Evolutionary conservation across 2,329 filamentous ascomycete species (phyloP).

Genomic region (Chaetomium globosum): DNA sequence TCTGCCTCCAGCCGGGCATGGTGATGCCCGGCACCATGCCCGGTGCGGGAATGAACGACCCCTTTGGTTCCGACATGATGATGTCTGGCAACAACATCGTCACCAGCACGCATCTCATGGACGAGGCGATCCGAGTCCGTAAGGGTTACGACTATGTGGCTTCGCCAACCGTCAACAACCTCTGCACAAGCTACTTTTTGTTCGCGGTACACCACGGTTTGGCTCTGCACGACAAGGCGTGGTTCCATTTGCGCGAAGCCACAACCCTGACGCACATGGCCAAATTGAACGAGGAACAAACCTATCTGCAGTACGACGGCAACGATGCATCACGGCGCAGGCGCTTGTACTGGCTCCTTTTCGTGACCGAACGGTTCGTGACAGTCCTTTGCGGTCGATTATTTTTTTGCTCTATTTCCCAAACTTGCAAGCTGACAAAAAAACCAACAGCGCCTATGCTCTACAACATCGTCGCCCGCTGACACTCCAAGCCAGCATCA

Average conservation of each 20-base stretch:
- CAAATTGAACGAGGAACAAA: conserved; percentile 64
- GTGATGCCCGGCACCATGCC: conserved; percentile 49
- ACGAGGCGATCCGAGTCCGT: conserved; percentile 67
- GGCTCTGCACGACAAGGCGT: conserved; percentile 74
- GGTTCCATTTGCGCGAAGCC: conserved; percentile 78
- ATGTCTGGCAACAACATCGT: conserved; percentile 63
- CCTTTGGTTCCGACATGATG: conserved; percentile 58
- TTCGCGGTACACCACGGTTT: conserved; percentile 72
- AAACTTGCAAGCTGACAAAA: conserved; percentile 30
- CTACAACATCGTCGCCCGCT: conserved; percentile 70
- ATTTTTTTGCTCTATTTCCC: not conserved
- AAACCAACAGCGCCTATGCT: conserved; percentile 63
- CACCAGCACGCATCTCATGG: conserved; percentile 66
- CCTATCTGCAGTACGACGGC: conserved; percentile 61
- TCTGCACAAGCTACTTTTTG: conserved; percentile 78
- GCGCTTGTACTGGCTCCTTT: conserved; percentile 73
- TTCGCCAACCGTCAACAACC: conserved; percentile 56
- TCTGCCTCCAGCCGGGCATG: conserved; percentile 71
- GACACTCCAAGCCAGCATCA: conserved; percentile 69
- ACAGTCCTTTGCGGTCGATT: conserved; percentile 1
- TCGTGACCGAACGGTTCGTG: conserved; percentile 67
- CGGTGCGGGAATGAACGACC: conserved; percentile 46
- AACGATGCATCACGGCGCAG: conserved; percentile 65
- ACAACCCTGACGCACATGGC: conserved; percentile 68
- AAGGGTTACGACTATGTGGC: conserved; percentile 65